Evolutionary conservation across 2,329 filamentous ascomycete genomes (phyloP).

Genomic region (Diplocarpon rosae): DNA sequence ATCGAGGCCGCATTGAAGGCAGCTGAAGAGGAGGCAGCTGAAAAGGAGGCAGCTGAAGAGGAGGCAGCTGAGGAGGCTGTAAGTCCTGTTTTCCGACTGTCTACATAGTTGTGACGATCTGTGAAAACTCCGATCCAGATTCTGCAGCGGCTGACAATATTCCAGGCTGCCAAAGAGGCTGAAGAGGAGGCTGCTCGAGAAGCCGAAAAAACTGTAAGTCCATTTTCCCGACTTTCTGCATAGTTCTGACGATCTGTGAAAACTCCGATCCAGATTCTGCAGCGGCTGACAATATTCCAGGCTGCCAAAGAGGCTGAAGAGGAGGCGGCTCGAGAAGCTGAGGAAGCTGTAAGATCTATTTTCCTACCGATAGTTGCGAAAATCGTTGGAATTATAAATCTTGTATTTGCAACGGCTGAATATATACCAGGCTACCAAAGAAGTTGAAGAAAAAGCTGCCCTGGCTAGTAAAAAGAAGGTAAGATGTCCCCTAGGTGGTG

Average conservation of each 20-base stretch:
- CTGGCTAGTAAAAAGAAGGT: constrained; percentile 2
- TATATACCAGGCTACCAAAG: constrained; percentile 23
- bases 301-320: constrained; percentile 30
- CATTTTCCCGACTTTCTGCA: background rate
- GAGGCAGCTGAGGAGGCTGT: constrained; percentile 26
- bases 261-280: too few relatives aligned
- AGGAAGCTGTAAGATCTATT: constrained; percentile 11
- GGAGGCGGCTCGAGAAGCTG: constrained; percentile 28
- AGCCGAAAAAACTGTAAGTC: constrained; percentile 20
- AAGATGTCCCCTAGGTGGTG: background rate
- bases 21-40: constrained; percentile 28
- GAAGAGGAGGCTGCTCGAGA: constrained; percentile 29
- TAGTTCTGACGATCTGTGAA: background rate
- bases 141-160: background rate
- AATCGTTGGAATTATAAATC: too few relatives aligned
- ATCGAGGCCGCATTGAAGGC: constrained; percentile 27
- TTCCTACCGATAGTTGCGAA: background rate
- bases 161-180: constrained; percentile 28
- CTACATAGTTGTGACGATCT: background rate
- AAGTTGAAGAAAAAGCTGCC: constrained; percentile 30
- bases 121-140: too few relatives aligned
- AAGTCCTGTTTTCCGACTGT: background rate
- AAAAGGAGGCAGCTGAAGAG: constrained; percentile 28
- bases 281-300: background rate
- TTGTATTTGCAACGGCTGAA: too few relatives aligned